Evolutionary conservation across 208 protist genomes (phyloP).

Genomic region (Herpetomonas tarakana): DNA sequence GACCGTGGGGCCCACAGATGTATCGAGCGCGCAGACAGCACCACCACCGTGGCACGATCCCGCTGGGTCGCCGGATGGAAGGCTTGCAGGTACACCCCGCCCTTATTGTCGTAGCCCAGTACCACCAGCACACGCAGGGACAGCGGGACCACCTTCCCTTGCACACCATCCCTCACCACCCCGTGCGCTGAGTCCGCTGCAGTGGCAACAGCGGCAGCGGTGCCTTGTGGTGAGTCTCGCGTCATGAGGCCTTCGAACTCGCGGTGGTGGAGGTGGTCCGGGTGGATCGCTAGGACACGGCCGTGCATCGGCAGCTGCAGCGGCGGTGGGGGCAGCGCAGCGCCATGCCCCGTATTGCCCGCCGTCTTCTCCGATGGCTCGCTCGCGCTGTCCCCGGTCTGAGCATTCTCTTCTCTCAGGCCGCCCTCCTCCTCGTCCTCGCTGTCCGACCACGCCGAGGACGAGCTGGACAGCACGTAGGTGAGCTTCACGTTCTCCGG

Average conservation of each 20-base stretch:
- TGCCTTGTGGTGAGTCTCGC: background rate
- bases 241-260: background rate
- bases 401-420: background rate
- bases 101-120: slow-evolving; percentile 38
- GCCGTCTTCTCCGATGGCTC: background rate
- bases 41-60: background rate
- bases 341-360: too few species aligned
- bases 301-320: slow-evolving; percentile 1
- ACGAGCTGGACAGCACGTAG: slow-evolving; percentile 14
- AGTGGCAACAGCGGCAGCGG: background rate
- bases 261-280: background rate
- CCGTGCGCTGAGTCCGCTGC: slow-evolving; percentile 13
- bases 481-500: background rate
- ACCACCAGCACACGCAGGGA: slow-evolving; percentile 14
- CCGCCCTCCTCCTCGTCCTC: background rate
- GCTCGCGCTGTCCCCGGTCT: background rate
- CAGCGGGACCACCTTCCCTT: background rate
- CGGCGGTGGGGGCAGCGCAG: background rate
- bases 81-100: slow-evolving; percentile 25
- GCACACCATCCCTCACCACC: too few species aligned
- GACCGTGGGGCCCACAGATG: background rate
- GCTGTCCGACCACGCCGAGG: slow-evolving; percentile 10
- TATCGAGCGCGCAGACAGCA: background rate
- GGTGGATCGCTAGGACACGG: background rate
- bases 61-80: background rate